Base-by-base conservation (phyloP, 768 basidiomycete genomes). In the Tremella fuciformis region DNA sequence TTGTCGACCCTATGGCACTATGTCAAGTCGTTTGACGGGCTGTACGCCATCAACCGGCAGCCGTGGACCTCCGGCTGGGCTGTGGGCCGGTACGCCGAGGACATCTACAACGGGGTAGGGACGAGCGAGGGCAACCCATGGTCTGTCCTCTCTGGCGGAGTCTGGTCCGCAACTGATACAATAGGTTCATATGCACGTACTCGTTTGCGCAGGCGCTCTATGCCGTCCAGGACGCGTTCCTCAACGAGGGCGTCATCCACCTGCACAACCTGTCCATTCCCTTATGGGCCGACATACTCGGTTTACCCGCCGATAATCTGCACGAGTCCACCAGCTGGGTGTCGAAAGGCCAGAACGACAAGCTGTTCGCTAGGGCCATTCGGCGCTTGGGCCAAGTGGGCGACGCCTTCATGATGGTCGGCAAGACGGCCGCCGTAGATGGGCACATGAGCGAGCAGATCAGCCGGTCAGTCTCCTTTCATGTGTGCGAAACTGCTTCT, bases 51-150 rank as follows among this genome's bases (percentile, higher is more conserved):
- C 55, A 77, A 77, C 57, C 18, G 60, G 15, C 59, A 59, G 48
- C 55, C 52, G 34, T 64, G 70, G 71, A 60, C 61, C 22, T 52
- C 73, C 29, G 63, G 76, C 42, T 64, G 75, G 74, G 53, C 67
- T 22, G 50, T 78, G 53, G 65, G 68, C 34, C 18, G 76, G 46
- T 78, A 66, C 24, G 50, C 50, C 11, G 76, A 77, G 59, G 77
- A 78, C 54, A 59, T 77, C 13, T 78, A 78, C 52, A 65, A 78
- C 56, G 77, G 77, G 19, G 66, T 70, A 2, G 69, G 71, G 8
- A 63, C 46, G 9, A 71, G 73, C 39, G 47, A 50, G 13, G 77
- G 66, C 2, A 75, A 77, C 58, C 76, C 77, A 3, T 78, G 77
- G 77, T 77, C 29, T 51, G 70, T 55, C 38, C 44, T 13, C 56